Evolutionary conservation across 768 basidiomycete species (phyloP).

Genomic region (Phaffia tasmanica): DNA sequence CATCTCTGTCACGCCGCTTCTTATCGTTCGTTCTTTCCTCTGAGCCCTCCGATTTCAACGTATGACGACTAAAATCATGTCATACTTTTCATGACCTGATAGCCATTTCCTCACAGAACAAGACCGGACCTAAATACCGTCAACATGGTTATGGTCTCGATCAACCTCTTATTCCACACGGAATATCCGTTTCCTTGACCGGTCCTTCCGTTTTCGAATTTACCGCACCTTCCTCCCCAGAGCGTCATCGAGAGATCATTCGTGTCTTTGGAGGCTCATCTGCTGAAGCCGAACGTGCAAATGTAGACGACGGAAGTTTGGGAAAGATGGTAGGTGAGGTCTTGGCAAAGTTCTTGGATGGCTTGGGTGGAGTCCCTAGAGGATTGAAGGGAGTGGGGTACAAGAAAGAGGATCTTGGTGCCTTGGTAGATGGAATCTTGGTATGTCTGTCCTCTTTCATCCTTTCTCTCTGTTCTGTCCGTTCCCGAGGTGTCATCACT

Average conservation of each 20-base stretch:
- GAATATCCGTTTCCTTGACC: constrained; percentile 79
- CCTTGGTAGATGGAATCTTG: constrained; percentile 78
- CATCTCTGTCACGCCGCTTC: constrained; percentile 34
- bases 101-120: constrained; percentile 83
- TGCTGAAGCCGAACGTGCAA: constrained; percentile 64
- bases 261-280: constrained; percentile 55
- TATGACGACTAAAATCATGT: no score
- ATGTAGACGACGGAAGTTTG: constrained; percentile 54
- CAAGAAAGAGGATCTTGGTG: constrained; percentile 52
- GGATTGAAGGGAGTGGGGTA: constrained; percentile 77
- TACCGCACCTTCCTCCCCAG: constrained; percentile 84
- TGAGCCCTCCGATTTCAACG: no score
- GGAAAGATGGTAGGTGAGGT: constrained; percentile 31
- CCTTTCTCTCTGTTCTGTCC: neutral
- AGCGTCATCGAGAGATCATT: constrained; percentile 62
- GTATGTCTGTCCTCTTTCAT: constrained; percentile 1
- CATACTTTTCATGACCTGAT: no score
- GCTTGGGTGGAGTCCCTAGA: constrained; percentile 62
- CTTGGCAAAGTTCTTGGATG: constrained; percentile 77
- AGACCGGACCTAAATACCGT: constrained; percentile 62
- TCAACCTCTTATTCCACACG: constrained; percentile 85
- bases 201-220: constrained; percentile 87
- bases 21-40: no score
- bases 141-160: constrained; percentile 15
- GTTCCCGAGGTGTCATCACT: neutral